phyloP scores from a whole-genome alignment of 305 asterid genomes.

The Solanum hybrid region DNA sequence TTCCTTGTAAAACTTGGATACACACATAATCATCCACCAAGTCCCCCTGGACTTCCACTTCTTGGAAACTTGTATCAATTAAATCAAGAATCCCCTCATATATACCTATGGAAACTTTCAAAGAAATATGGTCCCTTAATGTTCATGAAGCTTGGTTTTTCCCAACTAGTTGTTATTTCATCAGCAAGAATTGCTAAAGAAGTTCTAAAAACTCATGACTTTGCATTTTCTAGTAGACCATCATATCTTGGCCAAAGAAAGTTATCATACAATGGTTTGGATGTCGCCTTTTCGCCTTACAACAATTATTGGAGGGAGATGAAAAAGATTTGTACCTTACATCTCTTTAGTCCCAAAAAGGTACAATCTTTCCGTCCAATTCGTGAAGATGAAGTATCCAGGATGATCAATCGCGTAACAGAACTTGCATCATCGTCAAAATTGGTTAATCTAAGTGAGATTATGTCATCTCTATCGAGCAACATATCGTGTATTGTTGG shows the following conservation, averaged over 20 bases:
- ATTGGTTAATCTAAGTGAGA: neutral
- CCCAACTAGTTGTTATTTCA: neutral
- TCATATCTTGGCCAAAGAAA: neutral
- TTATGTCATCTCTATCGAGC: neutral
- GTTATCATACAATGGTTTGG: neutral
- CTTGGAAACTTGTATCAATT: neutral
- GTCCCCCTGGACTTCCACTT: neutral
- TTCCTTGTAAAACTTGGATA: neutral
- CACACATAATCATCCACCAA: neutral
- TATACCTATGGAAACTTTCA: neutral
- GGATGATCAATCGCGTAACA: neutral
- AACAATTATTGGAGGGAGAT: neutral
- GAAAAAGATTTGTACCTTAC: neutral
- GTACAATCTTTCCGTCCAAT: neutral
- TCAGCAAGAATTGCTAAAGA: neutral
- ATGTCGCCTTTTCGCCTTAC: neutral
- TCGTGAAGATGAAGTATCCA: neutral
- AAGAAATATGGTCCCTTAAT: neutral
- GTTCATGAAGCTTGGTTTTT: neutral
- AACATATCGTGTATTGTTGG: neutral
- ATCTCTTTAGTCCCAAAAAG: neutral
- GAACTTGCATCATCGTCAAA: neutral
- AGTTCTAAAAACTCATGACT: conserved; percentile 1
- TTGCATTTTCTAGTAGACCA: neutral
- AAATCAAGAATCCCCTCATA: neutral